These are phyloP conservation scores for Panus rudis DNA, from an alignment of 768 basidiomycete species.

Conservation along the genomic window DNA sequence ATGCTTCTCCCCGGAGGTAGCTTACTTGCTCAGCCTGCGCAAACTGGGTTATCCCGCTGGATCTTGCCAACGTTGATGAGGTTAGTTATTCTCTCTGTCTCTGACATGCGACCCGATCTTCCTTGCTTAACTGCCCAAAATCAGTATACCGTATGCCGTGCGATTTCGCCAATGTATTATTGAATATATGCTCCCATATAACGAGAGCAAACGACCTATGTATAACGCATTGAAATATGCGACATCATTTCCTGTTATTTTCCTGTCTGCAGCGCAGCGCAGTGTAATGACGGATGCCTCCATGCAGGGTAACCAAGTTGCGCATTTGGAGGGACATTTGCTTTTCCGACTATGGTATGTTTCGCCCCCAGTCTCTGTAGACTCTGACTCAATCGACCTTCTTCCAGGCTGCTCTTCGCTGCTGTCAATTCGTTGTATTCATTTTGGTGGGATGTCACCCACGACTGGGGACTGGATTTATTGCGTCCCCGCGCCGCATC, in stretches of 20 bases:
- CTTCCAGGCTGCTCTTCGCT: conserved; percentile 73
- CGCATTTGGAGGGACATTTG: conserved; percentile 61
- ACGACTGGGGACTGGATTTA: conserved; percentile 92
- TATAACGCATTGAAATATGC: conserved; percentile 96
- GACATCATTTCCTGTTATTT: conserved; percentile 93
- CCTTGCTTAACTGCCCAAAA: conserved; percentile 5
- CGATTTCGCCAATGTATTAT: conserved; percentile 92
- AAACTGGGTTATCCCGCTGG: conserved; percentile 64
- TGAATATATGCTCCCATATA: conserved; percentile 63
- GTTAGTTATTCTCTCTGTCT: conserved; percentile 33
- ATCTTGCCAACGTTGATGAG: conserved; percentile 82
- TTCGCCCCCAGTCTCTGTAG: neutral
- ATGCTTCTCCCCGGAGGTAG: conserved; percentile 86
- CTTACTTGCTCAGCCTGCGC: conserved; percentile 54
- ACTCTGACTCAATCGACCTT: neutral
- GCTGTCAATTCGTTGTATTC: conserved; percentile 88
- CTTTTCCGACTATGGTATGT: conserved; percentile 82
- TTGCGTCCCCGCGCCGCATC: conserved; percentile 29
- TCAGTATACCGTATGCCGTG: conserved; percentile 80
- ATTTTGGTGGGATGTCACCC: conserved; percentile 98
- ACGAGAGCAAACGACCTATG: conserved; percentile 65
- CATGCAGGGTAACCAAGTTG: conserved; percentile 37
- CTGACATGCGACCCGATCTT: neutral
- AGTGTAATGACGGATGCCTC: conserved; percentile 54
- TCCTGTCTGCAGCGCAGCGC: conserved; percentile 86